A percentile compares a stretch with the other conserved stretches of the same genome.
phyloP scores from a whole-genome alignment of 176 grass and related monocot genomes.

The Dactylis glomerata region DNA sequence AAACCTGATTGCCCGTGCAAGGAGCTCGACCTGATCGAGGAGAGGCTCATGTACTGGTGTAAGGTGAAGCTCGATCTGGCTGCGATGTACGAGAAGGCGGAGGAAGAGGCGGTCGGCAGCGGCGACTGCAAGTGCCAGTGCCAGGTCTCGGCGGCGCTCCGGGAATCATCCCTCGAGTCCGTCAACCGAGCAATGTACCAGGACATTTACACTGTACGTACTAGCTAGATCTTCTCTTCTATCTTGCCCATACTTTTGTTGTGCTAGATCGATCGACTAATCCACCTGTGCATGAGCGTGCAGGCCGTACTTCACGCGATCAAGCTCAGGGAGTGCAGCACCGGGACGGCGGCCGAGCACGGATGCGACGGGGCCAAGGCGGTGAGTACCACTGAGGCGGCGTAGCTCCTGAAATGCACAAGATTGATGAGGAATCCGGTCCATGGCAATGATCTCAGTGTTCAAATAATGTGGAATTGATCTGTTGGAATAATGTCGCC shows the following conservation, averaged over 20 bases:
- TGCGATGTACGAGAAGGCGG: neutral
- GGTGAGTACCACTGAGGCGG: neutral
- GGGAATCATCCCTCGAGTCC: neutral
- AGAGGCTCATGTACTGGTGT: slow-evolving; percentile 6
- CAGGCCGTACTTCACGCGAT: neutral
- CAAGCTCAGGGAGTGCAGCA: neutral
- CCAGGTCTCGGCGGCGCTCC: neutral
- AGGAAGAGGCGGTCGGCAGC: neutral
- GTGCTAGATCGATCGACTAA: neutral
- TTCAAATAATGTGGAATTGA: neutral
- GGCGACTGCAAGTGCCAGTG: neutral
- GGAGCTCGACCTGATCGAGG: neutral
- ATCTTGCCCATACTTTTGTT: neutral
- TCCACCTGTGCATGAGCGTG: neutral
- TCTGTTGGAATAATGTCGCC: neutral
- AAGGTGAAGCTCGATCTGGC: neutral
- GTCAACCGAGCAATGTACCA: slow-evolving; percentile 1
- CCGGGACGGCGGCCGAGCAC: neutral
- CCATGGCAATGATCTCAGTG: neutral
- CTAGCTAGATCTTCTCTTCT: neutral
- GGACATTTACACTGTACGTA: neutral
- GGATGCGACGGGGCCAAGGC: neutral
- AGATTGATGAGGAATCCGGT: neutral
- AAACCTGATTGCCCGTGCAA: neutral
- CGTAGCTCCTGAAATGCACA: neutral